Evolutionary conservation across 345 rosid species (phyloP), one percentile per base, ranked within the genome.

Genomic region (Lepidium africanum): DNA sequence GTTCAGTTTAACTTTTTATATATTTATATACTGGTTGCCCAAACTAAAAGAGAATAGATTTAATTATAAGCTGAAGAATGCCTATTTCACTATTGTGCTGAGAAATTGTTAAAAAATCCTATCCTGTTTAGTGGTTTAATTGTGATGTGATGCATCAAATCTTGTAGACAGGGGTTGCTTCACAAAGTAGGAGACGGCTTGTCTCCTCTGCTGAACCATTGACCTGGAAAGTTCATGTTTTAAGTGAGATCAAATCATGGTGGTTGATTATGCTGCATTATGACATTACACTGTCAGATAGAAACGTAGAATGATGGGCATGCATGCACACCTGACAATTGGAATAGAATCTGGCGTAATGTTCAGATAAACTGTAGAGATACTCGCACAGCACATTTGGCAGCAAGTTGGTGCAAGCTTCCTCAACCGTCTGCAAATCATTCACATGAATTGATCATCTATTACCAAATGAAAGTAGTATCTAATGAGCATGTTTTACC

Each of bases 151-250:
- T 25, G 14, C 4, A 39, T 81, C 77, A 89, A 65, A 89, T 80
- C 83, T 86, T 89, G 87, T 85, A 83, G 59, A 87, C 90, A 1
- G 94, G 90, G 0, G 97, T 84, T 63, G 97, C 97, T 83, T 91
- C 96, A 42, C 97, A 91, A 7, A 94, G 62, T 94, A 88, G 67
- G 42, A 91, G 80, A 56, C 96, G 78, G 53, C 91, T 87, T 11
- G 87, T 83, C 72, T 88, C 93, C 73, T 83, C 83, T 2, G 84
- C 80, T 30, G 91, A 78, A n/a, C 88, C 91, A 12, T 77, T 79
- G 59, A 91, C 97, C 96, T 91, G 87, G 45, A 47, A 11, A 41
- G 17, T 3, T 51, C 5, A 73, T 59, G 46, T 49, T 49, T 36
- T 23, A 49, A n/a, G 69, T 37, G 57, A 48, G 37, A 25, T 48